These are phyloP conservation scores for Halophytophthora polymorphica DNA, from an alignment of 352 stramenopile species.

Conservation along the genomic window DNA sequence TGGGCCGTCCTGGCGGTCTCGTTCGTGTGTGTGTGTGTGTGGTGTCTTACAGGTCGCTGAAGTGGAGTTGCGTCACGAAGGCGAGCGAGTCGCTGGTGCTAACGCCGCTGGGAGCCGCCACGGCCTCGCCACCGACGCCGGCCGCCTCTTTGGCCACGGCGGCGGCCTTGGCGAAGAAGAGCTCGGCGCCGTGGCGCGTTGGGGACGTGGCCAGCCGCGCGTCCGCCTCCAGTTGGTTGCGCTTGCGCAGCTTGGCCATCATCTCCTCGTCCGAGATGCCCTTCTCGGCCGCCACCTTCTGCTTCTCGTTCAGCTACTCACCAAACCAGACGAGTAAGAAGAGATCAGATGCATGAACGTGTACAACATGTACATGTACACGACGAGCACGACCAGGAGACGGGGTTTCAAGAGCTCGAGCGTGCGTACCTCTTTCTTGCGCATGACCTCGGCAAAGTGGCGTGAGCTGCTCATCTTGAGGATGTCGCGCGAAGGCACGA, in stretches of 20 bases:
- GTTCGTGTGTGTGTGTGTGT: slow-evolving; percentile 28
- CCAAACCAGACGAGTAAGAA: slow-evolving; percentile 2
- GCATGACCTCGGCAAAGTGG: slow-evolving; percentile 75
- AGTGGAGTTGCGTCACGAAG: slow-evolving; percentile 72
- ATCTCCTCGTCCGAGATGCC: slow-evolving; percentile 85
- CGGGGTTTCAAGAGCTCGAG: too few relatives aligned
- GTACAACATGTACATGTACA: too few relatives aligned
- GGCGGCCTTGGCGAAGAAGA: slow-evolving; percentile 31
- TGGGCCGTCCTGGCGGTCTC: too few relatives aligned
- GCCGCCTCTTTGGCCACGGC: slow-evolving; percentile 24
- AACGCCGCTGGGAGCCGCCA: slow-evolving; percentile 1
- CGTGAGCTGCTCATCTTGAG: slow-evolving; percentile 87
- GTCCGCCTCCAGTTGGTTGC: slow-evolving; percentile 66
- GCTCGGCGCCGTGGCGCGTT: slow-evolving; percentile 29
- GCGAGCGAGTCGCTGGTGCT: slow-evolving; percentile 48
- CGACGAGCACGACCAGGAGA: too few relatives aligned
- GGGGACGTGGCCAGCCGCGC: slow-evolving; percentile 67
- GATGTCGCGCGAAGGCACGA: slow-evolving; percentile 76
- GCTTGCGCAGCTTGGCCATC: slow-evolving; percentile 73
- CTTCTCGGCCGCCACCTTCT: slow-evolving; percentile 71
- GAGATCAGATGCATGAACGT: too few relatives aligned
- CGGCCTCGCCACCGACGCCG: background rate
- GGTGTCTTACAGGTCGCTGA: slow-evolving; percentile 50
- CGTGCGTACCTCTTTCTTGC: slow-evolving; percentile 69
- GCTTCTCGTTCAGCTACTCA: slow-evolving; percentile 61